phyloP scores from a whole-genome alignment of 805 yeast species.

The Saccharomycopsis selenospora region DNA sequence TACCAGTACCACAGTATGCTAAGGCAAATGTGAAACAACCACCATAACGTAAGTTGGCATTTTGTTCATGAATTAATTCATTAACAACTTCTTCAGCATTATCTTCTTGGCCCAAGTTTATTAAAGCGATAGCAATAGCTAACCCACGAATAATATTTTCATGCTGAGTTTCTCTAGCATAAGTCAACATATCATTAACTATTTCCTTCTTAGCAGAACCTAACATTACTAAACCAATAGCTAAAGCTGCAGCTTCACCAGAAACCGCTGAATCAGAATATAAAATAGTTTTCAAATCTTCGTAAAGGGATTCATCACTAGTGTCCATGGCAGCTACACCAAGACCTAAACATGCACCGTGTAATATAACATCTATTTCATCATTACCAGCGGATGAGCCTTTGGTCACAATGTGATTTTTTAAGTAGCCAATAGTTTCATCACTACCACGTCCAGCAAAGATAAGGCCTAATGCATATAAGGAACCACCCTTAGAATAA shows the following conservation, averaged over 20 bases:
- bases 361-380: conserved; percentile 76
- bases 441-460: conserved; percentile 96
- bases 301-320: conserved; percentile 64
- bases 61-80: conserved; percentile 63
- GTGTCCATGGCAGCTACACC: conserved; percentile 98
- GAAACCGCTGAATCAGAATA: conserved; percentile 89
- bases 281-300: conserved; percentile 73
- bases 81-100: conserved; percentile 65
- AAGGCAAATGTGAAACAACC: conserved; percentile 91
- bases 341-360: conserved; percentile 92
- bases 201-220: conserved; percentile 68
- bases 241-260: conserved; percentile 93
- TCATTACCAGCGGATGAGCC: conserved; percentile 56
- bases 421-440: conserved; percentile 63
- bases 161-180: conserved; percentile 93
- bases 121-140: conserved; percentile 80
- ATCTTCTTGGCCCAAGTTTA: conserved; percentile 81
- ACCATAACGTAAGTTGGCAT: conserved; percentile 85
- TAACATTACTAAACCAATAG: conserved; percentile 92
- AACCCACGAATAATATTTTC: conserved; percentile 92
- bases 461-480: conserved; percentile 86
- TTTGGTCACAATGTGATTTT: conserved; percentile 59
- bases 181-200: conserved; percentile 71
- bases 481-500: conserved; percentile 92
- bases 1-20: conserved; percentile 96